Percentiles rank a stretch among this genome's conserved stretches.
Evolutionary conservation across 257 asterid species (phyloP).

Genomic region (Buddleja alternifolia): DNA sequence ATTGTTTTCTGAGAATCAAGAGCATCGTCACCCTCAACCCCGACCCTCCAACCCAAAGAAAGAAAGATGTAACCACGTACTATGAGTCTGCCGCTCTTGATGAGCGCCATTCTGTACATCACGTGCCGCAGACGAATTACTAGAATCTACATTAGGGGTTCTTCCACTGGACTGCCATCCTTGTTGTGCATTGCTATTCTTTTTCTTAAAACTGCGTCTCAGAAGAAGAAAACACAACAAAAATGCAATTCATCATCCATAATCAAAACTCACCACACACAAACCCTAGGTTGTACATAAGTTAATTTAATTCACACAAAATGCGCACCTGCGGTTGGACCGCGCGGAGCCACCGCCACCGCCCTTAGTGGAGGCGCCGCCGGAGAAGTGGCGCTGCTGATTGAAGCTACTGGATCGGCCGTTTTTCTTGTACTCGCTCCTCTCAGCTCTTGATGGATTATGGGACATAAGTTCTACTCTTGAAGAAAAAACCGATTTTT

Average conservation of each 20-base stretch:
- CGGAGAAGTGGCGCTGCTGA: constrained; percentile 50
- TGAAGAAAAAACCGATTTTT: constrained; percentile 25
- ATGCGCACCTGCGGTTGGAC: constrained; percentile 40
- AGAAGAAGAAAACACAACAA: constrained; percentile 14
- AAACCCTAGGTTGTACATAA: constrained; percentile 30
- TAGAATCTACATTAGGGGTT: constrained; percentile 44
- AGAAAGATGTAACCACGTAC: constrained; percentile 26
- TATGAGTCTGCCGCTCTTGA: constrained; percentile 38
- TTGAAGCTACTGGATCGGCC: constrained; percentile 47
- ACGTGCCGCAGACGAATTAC: constrained; percentile 37
- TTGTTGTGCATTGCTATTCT: constrained; percentile 56
- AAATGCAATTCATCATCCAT: constrained; percentile 11
- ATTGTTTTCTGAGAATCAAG: not conserved
- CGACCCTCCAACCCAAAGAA: not conserved
- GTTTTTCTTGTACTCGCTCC: constrained; percentile 44
- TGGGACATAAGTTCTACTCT: constrained; percentile 50
- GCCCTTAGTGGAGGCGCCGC: constrained; percentile 42
- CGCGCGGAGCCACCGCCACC: constrained; percentile 35
- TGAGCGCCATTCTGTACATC: constrained; percentile 63
- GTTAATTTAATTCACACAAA: constrained; percentile 2
- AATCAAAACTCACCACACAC: constrained; percentile 16
- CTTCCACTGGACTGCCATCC: constrained; percentile 53
- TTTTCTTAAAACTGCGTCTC: constrained; percentile 59
- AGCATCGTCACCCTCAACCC: constrained; percentile 10
- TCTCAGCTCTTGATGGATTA: constrained; percentile 48